phyloP scores from a whole-genome alignment of 2,329 filamentous ascomycete species.

The Gliomastix tumulicola region DNA sequence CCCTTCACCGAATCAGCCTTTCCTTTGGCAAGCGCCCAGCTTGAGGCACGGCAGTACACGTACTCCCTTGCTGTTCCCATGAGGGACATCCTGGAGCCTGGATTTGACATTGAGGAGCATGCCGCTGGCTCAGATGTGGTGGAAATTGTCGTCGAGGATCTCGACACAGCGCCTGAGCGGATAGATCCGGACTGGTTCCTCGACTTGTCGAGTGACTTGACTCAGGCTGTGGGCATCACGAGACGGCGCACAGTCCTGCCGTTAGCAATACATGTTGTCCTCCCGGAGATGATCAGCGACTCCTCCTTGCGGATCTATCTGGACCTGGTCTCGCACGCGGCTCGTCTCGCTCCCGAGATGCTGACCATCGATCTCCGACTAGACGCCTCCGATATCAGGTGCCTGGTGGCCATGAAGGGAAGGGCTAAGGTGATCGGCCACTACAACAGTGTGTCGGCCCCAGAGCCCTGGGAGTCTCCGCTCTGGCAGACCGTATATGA shows the following conservation, averaged over 20 bases:
- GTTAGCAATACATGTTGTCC: slow-evolving; percentile 45
- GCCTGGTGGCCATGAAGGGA: slow-evolving; percentile 43
- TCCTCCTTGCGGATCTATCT: slow-evolving; percentile 33
- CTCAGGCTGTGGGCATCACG: slow-evolving; percentile 51
- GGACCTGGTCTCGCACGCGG: slow-evolving; percentile 52
- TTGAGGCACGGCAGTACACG: slow-evolving; percentile 56
- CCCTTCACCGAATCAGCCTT: slow-evolving; percentile 57
- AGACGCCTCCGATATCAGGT: slow-evolving; percentile 39
- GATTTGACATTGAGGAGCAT: slow-evolving; percentile 55
- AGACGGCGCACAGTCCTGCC: slow-evolving; percentile 56
- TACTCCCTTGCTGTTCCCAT: slow-evolving; percentile 59
- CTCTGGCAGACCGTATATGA: slow-evolving; percentile 51
- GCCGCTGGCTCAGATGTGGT: slow-evolving; percentile 63
- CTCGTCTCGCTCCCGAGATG: slow-evolving; percentile 46
- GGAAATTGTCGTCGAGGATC: slow-evolving; percentile 48
- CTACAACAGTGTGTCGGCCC: no score
- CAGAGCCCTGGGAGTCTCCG: slow-evolving; percentile 47
- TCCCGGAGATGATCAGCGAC: slow-evolving; percentile 14
- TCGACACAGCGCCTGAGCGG: slow-evolving; percentile 13
- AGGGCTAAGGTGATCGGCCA: slow-evolving; percentile 56
- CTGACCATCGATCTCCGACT: slow-evolving; percentile 55
- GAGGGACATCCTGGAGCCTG: slow-evolving; percentile 43
- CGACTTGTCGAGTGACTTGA: slow-evolving; percentile 41
- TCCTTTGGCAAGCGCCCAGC: slow-evolving; percentile 53
- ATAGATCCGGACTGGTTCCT: slow-evolving; percentile 9